These are phyloP conservation scores for Globisporangium perplexum DNA, from an alignment of 352 stramenopile species.

Conservation along the genomic window DNA sequence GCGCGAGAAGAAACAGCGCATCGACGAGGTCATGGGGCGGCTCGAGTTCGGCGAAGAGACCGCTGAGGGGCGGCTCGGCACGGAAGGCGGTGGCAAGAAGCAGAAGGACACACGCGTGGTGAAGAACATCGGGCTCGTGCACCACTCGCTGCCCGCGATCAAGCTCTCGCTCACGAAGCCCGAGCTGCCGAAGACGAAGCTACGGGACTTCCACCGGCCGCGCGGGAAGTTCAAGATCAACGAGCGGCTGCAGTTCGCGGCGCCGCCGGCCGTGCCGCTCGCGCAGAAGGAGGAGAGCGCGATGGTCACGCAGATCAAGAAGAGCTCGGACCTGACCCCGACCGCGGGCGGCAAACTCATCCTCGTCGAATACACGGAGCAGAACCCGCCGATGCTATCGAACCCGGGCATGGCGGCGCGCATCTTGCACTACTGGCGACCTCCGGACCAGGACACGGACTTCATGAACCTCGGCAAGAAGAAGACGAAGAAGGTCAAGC, in stretches of 20 bases:
- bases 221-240: slow-evolving; percentile 87
- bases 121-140: slow-evolving; percentile 81
- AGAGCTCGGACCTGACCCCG: slow-evolving; percentile 75
- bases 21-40: slow-evolving; percentile 75
- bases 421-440: slow-evolving; percentile 83
- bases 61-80: slow-evolving; percentile 50
- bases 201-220: slow-evolving; percentile 79
- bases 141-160: slow-evolving; percentile 83
- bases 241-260: slow-evolving; percentile 51
- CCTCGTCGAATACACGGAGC: slow-evolving; percentile 81
- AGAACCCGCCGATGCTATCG: slow-evolving; percentile 71
- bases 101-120: slow-evolving; percentile 81
- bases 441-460: slow-evolving; percentile 45
- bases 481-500: slow-evolving; percentile 60
- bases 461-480: slow-evolving; percentile 48
- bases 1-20: slow-evolving; percentile 75
- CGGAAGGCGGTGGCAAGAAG: slow-evolving; percentile 69
- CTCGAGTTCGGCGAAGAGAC: slow-evolving; percentile 77
- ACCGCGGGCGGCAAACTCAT: slow-evolving; percentile 73
- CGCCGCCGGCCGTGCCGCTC: slow-evolving; percentile 30
- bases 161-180: slow-evolving; percentile 84
- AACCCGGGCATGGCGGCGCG: slow-evolving; percentile 80
- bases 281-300: slow-evolving; percentile 59
- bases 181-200: slow-evolving; percentile 73
- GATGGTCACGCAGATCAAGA: slow-evolving; percentile 85